phyloP scores from a whole-genome alignment of 2,329 filamentous ascomycete species.

The Pyrenophora seminiperda region DNA sequence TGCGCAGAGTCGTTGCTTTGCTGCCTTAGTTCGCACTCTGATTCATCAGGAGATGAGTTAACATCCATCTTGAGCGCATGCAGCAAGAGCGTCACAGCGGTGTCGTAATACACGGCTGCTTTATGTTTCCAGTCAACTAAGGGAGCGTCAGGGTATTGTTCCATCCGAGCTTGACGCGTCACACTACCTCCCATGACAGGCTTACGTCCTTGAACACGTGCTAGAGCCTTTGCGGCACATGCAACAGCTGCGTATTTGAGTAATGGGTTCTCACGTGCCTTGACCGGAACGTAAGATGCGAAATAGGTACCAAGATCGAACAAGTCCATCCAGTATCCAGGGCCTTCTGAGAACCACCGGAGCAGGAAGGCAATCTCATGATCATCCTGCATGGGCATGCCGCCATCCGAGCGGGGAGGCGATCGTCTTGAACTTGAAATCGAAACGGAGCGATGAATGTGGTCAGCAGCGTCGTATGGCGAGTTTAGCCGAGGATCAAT shows the following conservation, averaged over 20 bases:
- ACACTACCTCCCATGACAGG: constrained; percentile 56
- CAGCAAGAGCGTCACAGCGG: constrained; percentile 57
- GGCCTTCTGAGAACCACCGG: constrained; percentile 64
- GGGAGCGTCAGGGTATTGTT: constrained; percentile 56
- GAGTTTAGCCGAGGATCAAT: constrained; percentile 45
- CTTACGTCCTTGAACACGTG: constrained; percentile 59
- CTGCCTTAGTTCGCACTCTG: constrained; percentile 30
- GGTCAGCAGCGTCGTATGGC: constrained; percentile 36
- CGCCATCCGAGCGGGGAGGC: constrained; percentile 27
- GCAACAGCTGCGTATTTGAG: constrained; percentile 63
- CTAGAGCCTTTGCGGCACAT: constrained; percentile 66
- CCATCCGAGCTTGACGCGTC: constrained; percentile 57
- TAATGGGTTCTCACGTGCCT: constrained; percentile 57
- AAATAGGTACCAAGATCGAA: constrained; percentile 65
- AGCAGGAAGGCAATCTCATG: constrained; percentile 65
- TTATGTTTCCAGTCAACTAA: constrained; percentile 64
- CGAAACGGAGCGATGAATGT: constrained; percentile 33
- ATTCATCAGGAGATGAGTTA: constrained; percentile 36
- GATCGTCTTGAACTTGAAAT: constrained; percentile 33
- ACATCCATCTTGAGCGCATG: constrained; percentile 45
- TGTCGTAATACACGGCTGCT: constrained; percentile 65
- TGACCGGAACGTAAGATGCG: constrained; percentile 63
- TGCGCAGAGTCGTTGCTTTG: background rate
- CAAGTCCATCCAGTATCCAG: constrained; percentile 65
- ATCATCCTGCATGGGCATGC: constrained; percentile 47